Conservation (phyloP, 2,329 filamentous ascomycete species). For the Daldinia sp. region DNA sequence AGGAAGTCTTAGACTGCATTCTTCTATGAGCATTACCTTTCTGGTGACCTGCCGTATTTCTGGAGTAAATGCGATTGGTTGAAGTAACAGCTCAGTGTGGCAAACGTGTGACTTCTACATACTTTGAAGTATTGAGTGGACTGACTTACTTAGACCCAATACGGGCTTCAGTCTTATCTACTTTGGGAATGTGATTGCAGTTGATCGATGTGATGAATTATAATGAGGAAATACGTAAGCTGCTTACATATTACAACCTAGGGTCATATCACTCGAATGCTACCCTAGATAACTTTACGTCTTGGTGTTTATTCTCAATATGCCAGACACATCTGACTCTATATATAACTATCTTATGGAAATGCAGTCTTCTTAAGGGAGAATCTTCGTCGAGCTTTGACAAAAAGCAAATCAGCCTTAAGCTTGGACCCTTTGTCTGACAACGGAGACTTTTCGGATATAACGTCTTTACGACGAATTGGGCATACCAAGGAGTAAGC, state of each 20-base stretch:
- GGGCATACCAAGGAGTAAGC: not conserved
- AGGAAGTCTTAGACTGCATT: no score
- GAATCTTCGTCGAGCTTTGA: not conserved
- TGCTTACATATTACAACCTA: not conserved
- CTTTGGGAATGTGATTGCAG: not conserved
- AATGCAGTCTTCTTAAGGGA: not conserved
- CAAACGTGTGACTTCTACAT: not conserved
- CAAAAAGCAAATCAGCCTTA: not conserved
- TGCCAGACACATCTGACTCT: not conserved
- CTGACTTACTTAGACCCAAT: not conserved
- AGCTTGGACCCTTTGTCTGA: not conserved
- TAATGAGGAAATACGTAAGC: constrained; percentile 1
- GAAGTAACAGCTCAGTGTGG: not conserved
- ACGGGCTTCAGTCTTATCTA: not conserved
- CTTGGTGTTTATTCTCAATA: not conserved
- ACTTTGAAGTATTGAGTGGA: not conserved
- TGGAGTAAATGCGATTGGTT: not conserved
- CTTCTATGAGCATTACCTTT: no score
- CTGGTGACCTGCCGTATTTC: no score
- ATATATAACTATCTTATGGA: not conserved
- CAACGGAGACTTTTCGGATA: not conserved
- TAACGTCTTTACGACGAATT: not conserved
- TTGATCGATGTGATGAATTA: not conserved
- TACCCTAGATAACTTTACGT: not conserved
- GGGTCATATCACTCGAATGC: not conserved